Conservation (phyloP, 495 filamentous ascomycete species). For the Podospora bellae-mahoneyi region DNA sequence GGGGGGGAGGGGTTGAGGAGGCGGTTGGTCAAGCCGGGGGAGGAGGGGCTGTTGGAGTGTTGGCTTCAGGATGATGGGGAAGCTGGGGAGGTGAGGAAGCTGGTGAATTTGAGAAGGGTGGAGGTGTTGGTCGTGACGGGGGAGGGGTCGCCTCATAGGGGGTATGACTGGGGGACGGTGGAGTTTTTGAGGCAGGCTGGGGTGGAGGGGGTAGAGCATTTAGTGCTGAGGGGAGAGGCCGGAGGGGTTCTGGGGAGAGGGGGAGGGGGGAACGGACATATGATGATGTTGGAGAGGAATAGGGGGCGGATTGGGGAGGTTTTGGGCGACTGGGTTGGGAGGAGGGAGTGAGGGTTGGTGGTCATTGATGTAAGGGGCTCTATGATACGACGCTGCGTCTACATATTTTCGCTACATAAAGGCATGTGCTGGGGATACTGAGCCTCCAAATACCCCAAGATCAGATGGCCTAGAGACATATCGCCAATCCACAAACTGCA, state of each 20-base stretch:
- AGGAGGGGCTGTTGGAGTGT: constrained; percentile 12
- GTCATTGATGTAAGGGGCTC: too few species aligned
- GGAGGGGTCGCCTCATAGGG: constrained; percentile 53
- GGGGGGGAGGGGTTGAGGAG: not conserved
- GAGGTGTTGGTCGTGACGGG: constrained; percentile 48
- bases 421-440: too few species aligned
- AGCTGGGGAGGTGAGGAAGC: constrained; percentile 21
- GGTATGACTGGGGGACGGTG: constrained; percentile 56
- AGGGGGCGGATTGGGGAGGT: not conserved
- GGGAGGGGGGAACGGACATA: constrained; percentile 8
- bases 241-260: not conserved
- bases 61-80: constrained; percentile 16
- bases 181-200: constrained; percentile 55
- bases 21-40: constrained; percentile 3
- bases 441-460: too few species aligned
- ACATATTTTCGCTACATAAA: too few species aligned
- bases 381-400: too few species aligned
- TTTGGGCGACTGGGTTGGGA: not conserved
- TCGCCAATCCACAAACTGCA: too few species aligned
- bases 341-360: not conserved
- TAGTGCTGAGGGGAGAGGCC: not conserved
- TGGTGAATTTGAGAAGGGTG: constrained; percentile 29
- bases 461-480: too few species aligned
- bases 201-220: constrained; percentile 24
- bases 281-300: constrained; percentile 10